Conservation (phyloP, 805 yeast genomes). For the Cyberlindnera amylophila region DNA sequence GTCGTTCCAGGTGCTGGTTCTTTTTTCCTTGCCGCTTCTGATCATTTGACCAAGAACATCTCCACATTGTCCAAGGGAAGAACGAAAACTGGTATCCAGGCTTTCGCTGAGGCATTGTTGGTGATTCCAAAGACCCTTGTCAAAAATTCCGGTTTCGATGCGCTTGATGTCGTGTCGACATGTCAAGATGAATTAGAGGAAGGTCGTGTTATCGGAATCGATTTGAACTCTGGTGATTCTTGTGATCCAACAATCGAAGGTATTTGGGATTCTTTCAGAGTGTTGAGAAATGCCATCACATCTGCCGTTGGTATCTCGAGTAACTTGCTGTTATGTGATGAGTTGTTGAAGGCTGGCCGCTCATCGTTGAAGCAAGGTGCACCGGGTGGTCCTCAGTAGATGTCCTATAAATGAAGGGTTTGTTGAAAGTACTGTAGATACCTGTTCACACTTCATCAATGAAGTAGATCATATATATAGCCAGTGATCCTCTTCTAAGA, state of each 20-base stretch:
- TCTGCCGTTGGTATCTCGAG: slow-evolving; percentile 94
- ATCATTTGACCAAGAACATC: slow-evolving; percentile 52
- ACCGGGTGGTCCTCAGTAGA: slow-evolving; percentile 18
- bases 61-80: slow-evolving; percentile 72
- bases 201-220: slow-evolving; percentile 85
- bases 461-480: too few species aligned
- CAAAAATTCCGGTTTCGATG: slow-evolving; percentile 89
- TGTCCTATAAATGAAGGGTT: too few species aligned
- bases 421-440: too few species aligned
- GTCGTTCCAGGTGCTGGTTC: slow-evolving; percentile 98
- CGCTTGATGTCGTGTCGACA: slow-evolving; percentile 80
- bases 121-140: slow-evolving; percentile 91
- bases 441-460: too few species aligned
- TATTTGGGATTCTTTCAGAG: slow-evolving; percentile 94
- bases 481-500: too few species aligned
- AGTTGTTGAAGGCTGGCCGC: slow-evolving; percentile 92
- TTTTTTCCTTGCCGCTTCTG: slow-evolving; percentile 78
- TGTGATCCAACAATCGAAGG: slow-evolving; percentile 94
- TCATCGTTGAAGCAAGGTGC: slow-evolving; percentile 74
- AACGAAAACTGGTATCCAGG: slow-evolving; percentile 83
- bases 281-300: slow-evolving; percentile 85
- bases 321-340: slow-evolving; percentile 90
- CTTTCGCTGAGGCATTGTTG: slow-evolving; percentile 88
- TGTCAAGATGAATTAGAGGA: slow-evolving; percentile 87
- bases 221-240: slow-evolving; percentile 87